Base-by-base conservation (phyloP, 2,329 filamentous ascomycete species). In the Paraconiothyrium brasiliense region DNA sequence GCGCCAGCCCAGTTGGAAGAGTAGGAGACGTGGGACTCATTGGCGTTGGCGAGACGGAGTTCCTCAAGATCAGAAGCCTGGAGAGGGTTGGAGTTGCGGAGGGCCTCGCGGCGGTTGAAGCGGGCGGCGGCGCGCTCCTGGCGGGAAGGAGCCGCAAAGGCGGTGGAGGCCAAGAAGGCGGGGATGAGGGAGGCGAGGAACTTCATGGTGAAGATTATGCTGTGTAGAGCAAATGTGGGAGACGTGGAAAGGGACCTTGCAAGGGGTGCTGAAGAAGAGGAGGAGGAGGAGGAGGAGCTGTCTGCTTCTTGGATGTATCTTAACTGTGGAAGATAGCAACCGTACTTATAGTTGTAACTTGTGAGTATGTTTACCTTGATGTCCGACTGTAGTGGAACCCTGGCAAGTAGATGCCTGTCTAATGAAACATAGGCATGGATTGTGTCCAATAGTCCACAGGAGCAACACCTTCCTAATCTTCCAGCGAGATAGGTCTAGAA, bases 1-100 rank as follows among this genome's bases (percentile, higher is more conserved):
- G 85, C 85, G 37, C 87, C 87, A 9, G 86, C 84, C 87, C 87
- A 89, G 79, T 88, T 89, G 68, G 76, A 79, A 61, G 79, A 83
- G 77, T 87, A 87, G 34, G 81, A 66, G 30, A 84, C 81, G 16
- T 85, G 71, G 51, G 77, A 78, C 34, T 77, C 80, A 67, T 79
- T 80, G 44, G 70, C 59, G 20, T 71, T 66, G 3, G 43, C 57
- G n/a, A 63, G 30, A 39, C 63, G 56, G 24, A 63, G 58, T 34
- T 63, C 61, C 32, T 66, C 64, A n/a, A 60, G 55, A 49, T 44
- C 55, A 62, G 48, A 68, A 47, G 46, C 24, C 14, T 48, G 46
- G 51, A 68, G 34, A 9, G 66, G 67, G 48, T 65, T 64, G 13
- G 67, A 59, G 64, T 64, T 61, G 27, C 64, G 66, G n/a, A 59